A percentile compares a stretch with the other conserved stretches of the same genome.
These are phyloP conservation scores for Annulohypoxylon truncatum DNA, from an alignment of 2,329 filamentous ascomycete species.

Conservation along the genomic window DNA sequence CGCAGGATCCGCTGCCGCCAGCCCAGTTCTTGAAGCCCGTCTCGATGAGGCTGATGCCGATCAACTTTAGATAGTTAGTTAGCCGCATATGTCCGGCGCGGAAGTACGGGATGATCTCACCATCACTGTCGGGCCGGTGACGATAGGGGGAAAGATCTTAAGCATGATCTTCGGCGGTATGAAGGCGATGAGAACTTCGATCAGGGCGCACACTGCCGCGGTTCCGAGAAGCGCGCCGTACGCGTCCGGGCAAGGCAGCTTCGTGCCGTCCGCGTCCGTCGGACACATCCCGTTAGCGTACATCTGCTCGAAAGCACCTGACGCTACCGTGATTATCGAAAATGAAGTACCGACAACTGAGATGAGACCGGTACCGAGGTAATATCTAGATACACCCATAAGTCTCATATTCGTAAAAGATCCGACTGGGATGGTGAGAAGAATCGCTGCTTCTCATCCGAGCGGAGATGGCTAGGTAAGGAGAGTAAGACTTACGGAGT, in stretches of 20 bases:
- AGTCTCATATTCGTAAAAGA: background rate
- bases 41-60: slow-evolving; percentile 78
- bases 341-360: slow-evolving; percentile 85
- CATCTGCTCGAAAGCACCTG: slow-evolving; percentile 80
- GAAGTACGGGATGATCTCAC: slow-evolving; percentile 30
- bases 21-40: slow-evolving; percentile 83
- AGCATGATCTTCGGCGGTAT: slow-evolving; percentile 75
- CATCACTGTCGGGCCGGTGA: slow-evolving; percentile 78
- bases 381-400: slow-evolving; percentile 65
- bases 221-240: slow-evolving; percentile 83
- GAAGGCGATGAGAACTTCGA: slow-evolving; percentile 81
- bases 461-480: background rate
- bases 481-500: slow-evolving; percentile 61
- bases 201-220: slow-evolving; percentile 69
- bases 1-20: slow-evolving; percentile 74
- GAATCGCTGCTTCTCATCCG: background rate
- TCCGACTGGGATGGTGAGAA: background rate
- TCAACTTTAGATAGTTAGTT: slow-evolving; percentile 58
- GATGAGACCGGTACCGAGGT: slow-evolving; percentile 81
- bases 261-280: slow-evolving; percentile 69
- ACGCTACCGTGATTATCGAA: slow-evolving; percentile 78
- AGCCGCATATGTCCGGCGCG: slow-evolving; percentile 44
- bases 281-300: slow-evolving; percentile 78
- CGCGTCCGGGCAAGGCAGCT: slow-evolving; percentile 78
- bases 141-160: slow-evolving; percentile 81